These are phyloP conservation scores for Kodamaea alishanica DNA, from an alignment of 1,139 yeast genomes.

Conservation along the genomic window DNA sequence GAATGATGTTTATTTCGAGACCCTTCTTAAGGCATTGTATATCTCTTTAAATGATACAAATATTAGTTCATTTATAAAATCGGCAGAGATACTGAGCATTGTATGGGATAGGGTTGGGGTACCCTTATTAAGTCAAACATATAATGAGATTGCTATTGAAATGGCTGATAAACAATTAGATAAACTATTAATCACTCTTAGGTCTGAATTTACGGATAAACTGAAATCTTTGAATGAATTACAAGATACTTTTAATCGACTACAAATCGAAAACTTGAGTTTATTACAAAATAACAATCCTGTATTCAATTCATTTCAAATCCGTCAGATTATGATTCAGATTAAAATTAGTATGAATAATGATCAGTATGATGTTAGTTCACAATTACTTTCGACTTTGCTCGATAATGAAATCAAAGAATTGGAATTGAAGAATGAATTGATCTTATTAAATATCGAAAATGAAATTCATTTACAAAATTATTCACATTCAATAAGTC, in stretches of 20 bases:
- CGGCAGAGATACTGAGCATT: conserved; percentile 44
- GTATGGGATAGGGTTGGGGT: conserved; percentile 55
- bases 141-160: conserved; percentile 42
- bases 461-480: conserved; percentile 23
- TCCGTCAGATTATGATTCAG: conserved; percentile 34
- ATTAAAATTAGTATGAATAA: conserved; percentile 35
- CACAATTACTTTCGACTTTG: conserved; percentile 20
- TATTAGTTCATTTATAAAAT: conserved; percentile 35
- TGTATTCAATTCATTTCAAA: conserved; percentile 35
- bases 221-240: conserved; percentile 1
- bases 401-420: conserved; percentile 27
- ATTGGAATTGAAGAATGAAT: conserved; percentile 29
- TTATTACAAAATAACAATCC: conserved; percentile 29
- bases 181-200: conserved; percentile 34
- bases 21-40: conserved; percentile 51
- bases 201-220: conserved; percentile 28
- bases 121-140: conserved; percentile 41
- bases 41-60: conserved; percentile 41
- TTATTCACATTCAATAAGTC: conserved; percentile 32
- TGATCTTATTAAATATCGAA: conserved; percentile 23
- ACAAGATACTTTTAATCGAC: conserved; percentile 34
- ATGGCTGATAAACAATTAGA: conserved; percentile 24
- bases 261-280: conserved; percentile 30
- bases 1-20: conserved; percentile 40
- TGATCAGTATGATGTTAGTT: conserved; percentile 31